These are phyloP conservation scores for Dovyalis caffra DNA, from an alignment of 345 rosid genomes.

Conservation along the genomic window DNA sequence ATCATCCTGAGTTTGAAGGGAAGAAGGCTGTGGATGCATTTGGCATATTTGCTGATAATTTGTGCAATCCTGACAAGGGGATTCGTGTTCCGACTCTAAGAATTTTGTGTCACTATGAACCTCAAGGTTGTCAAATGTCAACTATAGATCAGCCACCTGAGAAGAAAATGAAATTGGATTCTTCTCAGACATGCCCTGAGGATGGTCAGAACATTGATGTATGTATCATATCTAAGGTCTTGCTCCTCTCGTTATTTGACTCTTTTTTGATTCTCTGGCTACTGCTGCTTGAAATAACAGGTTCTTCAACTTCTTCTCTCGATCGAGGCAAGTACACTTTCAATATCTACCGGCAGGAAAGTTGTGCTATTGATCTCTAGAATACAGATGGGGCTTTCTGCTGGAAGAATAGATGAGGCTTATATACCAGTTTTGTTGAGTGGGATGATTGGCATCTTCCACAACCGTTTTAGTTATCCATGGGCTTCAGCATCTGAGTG, in stretches of 20 bases:
- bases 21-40: conserved; percentile 46
- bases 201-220: conserved; percentile 46
- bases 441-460: conserved; percentile 71
- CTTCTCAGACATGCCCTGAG: conserved; percentile 20
- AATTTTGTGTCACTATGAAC: conserved; percentile 73
- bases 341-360: conserved; percentile 64
- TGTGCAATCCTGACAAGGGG: conserved; percentile 62
- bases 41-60: conserved; percentile 53
- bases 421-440: conserved; percentile 60
- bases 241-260: background rate
- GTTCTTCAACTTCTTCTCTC: conserved; percentile 63
- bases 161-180: conserved; percentile 51
- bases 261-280: conserved; percentile 9
- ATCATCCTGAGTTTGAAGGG: conserved; percentile 48
- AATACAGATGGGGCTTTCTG: conserved; percentile 58
- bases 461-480: conserved; percentile 59
- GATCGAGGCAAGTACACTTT: conserved; percentile 63
- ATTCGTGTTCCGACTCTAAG: conserved; percentile 71
- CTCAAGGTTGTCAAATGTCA: conserved; percentile 30
- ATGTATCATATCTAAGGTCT: conserved; percentile 25
- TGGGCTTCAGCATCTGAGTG: conserved; percentile 79
- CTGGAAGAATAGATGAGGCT: conserved; percentile 60
- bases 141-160: conserved; percentile 38
- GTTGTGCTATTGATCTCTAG: conserved; percentile 49
- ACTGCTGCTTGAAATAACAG: conserved; percentile 41